A percentile compares a stretch with the other conserved stretches of the same genome.
These are phyloP conservation scores for Xylaria sp. DNA, from an alignment of 2,329 filamentous ascomycete genomes.

Conservation along the genomic window DNA sequence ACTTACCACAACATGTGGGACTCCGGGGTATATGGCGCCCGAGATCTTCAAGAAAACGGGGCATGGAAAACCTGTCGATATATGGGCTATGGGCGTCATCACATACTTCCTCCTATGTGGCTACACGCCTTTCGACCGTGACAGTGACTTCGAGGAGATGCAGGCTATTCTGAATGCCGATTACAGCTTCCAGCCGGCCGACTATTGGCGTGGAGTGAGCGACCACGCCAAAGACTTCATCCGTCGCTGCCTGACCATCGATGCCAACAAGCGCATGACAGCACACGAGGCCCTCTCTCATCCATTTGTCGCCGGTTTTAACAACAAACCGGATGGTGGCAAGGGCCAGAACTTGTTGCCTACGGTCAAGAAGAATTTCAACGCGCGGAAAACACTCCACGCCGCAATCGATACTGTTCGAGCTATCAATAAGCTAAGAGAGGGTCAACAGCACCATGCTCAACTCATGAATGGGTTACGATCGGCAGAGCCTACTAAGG, in stretches of 20 bases:
- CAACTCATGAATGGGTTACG: conserved; percentile 66
- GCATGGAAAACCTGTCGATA: conserved; percentile 96
- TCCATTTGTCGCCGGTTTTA: conserved; percentile 65
- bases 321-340: conserved; percentile 51
- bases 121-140: conserved; percentile 97
- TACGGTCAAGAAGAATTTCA: conserved; percentile 77
- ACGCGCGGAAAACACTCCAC: conserved; percentile 70
- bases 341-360: conserved; percentile 69
- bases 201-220: conserved; percentile 97
- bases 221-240: conserved; percentile 89
- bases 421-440: conserved; percentile 73
- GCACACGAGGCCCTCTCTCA: conserved; percentile 78
- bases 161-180: conserved; percentile 96
- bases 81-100: conserved; percentile 98
- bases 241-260: conserved; percentile 86
- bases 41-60: conserved; percentile 99
- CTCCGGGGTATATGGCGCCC: conserved; percentile 97
- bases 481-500: conserved; percentile 56
- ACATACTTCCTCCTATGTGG: conserved; percentile 98
- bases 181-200: conserved; percentile 91
- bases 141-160: conserved; percentile 98
- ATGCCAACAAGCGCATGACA: conserved; percentile 86
- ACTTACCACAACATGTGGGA: conserved; percentile 95
- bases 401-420: conserved; percentile 74
- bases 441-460: conserved; percentile 56